phyloP scores from a whole-genome alignment of 1,284 basidiomycete genomes.

The Kalmanozyma brasiliensis region DNA sequence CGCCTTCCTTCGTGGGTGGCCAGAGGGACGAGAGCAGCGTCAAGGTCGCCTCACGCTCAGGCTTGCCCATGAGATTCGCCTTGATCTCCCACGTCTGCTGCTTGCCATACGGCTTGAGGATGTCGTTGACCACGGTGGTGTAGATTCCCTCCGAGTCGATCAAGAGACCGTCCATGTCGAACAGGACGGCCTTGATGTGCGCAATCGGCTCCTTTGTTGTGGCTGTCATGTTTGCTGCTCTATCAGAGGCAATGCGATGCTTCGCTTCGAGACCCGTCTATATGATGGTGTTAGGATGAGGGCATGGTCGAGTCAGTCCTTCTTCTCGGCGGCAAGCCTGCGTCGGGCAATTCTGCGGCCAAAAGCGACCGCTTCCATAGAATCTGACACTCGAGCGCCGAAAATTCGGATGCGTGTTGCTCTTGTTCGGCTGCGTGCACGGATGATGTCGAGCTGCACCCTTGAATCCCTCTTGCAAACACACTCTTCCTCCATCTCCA shows the following conservation, averaged over 20 bases:
- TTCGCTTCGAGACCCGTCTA: no score
- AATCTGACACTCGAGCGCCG: background rate
- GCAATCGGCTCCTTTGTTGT: conserved; percentile 31
- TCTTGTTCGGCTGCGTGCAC: background rate
- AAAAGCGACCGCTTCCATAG: conserved; percentile 2
- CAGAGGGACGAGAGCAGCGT: conserved; percentile 61
- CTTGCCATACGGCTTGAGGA: conserved; percentile 65
- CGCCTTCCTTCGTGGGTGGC: conserved; percentile 52
- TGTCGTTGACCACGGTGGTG: conserved; percentile 66
- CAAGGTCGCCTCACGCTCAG: conserved; percentile 62
- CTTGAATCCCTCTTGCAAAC: conserved; percentile 2
- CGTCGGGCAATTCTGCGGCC: conserved; percentile 12
- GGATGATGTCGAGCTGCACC: conserved; percentile 10
- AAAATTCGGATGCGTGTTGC: conserved; percentile 1
- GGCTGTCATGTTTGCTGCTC: conserved; percentile 6
- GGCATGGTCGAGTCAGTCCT: conserved; percentile 19
- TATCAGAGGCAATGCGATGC: conserved; percentile 1
- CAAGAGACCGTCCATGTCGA: conserved; percentile 67
- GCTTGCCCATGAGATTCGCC: conserved; percentile 66
- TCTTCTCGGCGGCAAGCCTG: background rate
- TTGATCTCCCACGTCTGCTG: conserved; percentile 68
- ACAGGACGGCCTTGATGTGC: conserved; percentile 54
- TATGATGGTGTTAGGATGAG: background rate
- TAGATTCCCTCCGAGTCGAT: conserved; percentile 67
- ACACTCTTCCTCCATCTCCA: background rate